Evolutionary conservation across 1,284 basidiomycete species (phyloP), one percentile per base, ranked within the genome.

Genomic region (Boletus albobrunnescens): DNA sequence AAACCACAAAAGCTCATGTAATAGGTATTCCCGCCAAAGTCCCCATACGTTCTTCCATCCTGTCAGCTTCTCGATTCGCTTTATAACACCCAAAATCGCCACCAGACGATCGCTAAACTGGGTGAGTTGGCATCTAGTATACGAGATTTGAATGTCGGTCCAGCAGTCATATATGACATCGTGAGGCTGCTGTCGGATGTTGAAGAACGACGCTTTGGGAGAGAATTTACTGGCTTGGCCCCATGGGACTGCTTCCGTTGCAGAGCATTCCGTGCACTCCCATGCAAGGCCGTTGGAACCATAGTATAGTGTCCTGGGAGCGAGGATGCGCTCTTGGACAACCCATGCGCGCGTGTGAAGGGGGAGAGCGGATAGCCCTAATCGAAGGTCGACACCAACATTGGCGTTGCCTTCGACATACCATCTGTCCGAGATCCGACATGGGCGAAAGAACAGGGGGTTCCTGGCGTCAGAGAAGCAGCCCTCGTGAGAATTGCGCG

Each of bases 321-420:
- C 35, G 12, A 44, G 42, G 19, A 36, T 36, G 8, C 42, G 35
- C 26, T 36, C 42, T 44, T 44, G 35, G 26, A 44, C 20, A 9
- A 36, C 42, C 42, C 42, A 44, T 23, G 35, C 35, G 13, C 42
- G 35, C 4, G 42, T 44, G 22, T 44, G 42, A 9, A 44, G 41
- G 20, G 40, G 40, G 13, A 42, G 41, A 10, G 32, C 16, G 2
- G 27, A 36, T 17, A 44, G 4, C 6, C 42, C 35, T 13, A 30
- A n/a, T 5, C 27, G 35, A 9, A 44, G 20, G 42, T 28, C 20
- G 33, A 36, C 12, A 14, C 42, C 42, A 3, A 36, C 35, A n/a
- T 44, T 44, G 7, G 4, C 11, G 14, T 37, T 44, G 7, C 27
- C 35, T 30, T 44, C 20, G n/a, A 37, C 41, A 12, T 23, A 37